These are phyloP conservation scores for Tricholoma bakamatsutake DNA, from an alignment of 768 basidiomycete species.

Conservation along the genomic window DNA sequence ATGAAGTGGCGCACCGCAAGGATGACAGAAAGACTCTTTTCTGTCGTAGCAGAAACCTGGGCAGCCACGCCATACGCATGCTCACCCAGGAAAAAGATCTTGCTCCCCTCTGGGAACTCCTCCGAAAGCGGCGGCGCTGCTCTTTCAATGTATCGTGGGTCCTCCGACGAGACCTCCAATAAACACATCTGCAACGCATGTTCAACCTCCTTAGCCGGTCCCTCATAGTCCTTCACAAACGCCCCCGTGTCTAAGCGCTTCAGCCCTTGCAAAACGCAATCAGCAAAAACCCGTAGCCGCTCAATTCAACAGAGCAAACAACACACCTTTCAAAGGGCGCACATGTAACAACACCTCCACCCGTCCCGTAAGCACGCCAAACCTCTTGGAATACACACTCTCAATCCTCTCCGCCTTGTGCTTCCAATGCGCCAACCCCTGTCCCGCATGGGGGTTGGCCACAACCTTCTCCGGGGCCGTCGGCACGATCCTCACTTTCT, in stretches of 20 bases:
- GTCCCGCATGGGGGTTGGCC: conserved; percentile 65
- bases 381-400: conserved; percentile 79
- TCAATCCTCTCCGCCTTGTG: conserved; percentile 79
- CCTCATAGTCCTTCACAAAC: conserved; percentile 93
- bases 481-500: conserved; percentile 53
- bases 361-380: conserved; percentile 78
- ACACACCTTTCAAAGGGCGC: conserved; percentile 81
- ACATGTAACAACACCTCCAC: conserved; percentile 83
- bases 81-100: conserved; percentile 94
- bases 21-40: conserved; percentile 69
- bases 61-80: conserved; percentile 96
- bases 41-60: conserved; percentile 71
- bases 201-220: conserved; percentile 71
- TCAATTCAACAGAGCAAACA: background rate
- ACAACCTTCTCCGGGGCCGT: conserved; percentile 51
- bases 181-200: conserved; percentile 87
- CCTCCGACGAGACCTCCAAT: conserved; percentile 76
- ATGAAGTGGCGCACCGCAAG: conserved; percentile 59
- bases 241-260: conserved; percentile 86
- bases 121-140: conserved; percentile 76
- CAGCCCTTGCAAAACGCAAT: conserved; percentile 49
- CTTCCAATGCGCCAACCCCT: conserved; percentile 73
- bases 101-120: conserved; percentile 87
- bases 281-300: background rate
- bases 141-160: conserved; percentile 80